Evolutionary conservation across 2,329 filamentous ascomycete species (phyloP).

Genomic region (Hypoxylon sp.): DNA sequence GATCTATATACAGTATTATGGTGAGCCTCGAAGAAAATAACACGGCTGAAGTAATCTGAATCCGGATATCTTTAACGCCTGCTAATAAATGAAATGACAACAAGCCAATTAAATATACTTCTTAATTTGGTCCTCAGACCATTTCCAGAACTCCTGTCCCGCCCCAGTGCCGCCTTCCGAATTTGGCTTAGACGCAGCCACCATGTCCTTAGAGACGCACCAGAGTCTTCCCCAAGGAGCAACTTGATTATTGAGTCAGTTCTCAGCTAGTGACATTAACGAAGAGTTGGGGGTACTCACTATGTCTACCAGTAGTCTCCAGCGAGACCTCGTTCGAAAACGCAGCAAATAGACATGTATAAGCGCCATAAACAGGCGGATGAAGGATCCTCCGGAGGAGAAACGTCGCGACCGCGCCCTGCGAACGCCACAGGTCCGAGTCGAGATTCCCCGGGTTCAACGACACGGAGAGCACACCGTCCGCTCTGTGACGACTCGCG

Average conservation of each 20-base stretch:
- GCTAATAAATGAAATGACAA: no score
- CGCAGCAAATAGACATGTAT: conserved; percentile 58
- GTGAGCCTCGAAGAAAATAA: no score
- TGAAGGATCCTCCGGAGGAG: conserved; percentile 38
- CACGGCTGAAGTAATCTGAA: no score
- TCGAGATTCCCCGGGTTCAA: conserved; percentile 53
- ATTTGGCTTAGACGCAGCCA: conserved; percentile 42
- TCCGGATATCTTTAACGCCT: no score
- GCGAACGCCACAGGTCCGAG: conserved; percentile 49
- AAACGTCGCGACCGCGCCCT: conserved; percentile 20
- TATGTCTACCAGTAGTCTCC: conserved; percentile 49
- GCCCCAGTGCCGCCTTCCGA: conserved; percentile 51
- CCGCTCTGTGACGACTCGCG: conserved; percentile 20
- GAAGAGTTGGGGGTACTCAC: conserved; percentile 18
- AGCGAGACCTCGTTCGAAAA: conserved; percentile 54
- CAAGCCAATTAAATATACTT: conserved; percentile 35
- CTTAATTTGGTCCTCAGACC: conserved; percentile 52
- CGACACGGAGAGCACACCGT: conserved; percentile 46
- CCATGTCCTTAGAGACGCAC: conserved; percentile 44
- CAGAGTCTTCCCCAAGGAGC: conserved; percentile 51
- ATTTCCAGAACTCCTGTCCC: conserved; percentile 52
- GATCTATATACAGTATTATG: no score
- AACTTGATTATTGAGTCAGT: conserved; percentile 41
- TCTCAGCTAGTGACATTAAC: neutral
- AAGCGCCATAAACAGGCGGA: conserved; percentile 52